These are phyloP conservation scores for Cladosporium sp. DNA, from an alignment of 2,329 filamentous ascomycete genomes.

Conservation along the genomic window DNA sequence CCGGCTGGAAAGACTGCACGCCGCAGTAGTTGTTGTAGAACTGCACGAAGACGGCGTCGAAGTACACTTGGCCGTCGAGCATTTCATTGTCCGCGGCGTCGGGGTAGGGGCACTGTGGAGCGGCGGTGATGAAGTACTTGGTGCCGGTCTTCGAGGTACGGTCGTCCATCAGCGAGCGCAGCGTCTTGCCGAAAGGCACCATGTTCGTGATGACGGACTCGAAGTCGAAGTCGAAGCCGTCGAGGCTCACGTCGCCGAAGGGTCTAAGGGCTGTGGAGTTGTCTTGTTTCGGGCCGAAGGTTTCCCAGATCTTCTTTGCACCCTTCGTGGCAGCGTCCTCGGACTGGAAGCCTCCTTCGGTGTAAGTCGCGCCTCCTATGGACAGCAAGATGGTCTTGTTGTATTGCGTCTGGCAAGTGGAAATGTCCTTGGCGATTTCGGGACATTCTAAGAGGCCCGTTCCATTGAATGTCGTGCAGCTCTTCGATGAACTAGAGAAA, in stretches of 20 bases:
- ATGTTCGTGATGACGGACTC: constrained; percentile 57
- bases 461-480: constrained; percentile 54
- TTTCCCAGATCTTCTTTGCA: constrained; percentile 61
- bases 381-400: constrained; percentile 68
- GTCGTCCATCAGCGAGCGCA: constrained; percentile 27
- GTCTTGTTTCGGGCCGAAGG: constrained; percentile 53
- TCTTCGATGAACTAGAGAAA: constrained; percentile 58
- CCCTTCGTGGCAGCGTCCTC: constrained; percentile 46
- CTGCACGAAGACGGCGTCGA: constrained; percentile 37
- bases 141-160: constrained; percentile 19
- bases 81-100: constrained; percentile 29
- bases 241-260: constrained; percentile 59
- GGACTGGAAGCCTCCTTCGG: constrained; percentile 59
- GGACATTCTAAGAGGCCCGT: constrained; percentile 56
- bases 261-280: constrained; percentile 49
- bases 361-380: constrained; percentile 64
- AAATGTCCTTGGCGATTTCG: constrained; percentile 52
- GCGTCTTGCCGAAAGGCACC: constrained; percentile 40
- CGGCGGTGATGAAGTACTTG: constrained; percentile 40
- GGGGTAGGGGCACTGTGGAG: constrained; percentile 37
- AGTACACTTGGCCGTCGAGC: constrained; percentile 57
- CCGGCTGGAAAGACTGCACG: constrained; percentile 28
- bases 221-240: constrained; percentile 74
- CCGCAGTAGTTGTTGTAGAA: constrained; percentile 46
- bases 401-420: constrained; percentile 53